These are phyloP conservation scores for Fusarium heterosporum DNA, from an alignment of 2,329 filamentous ascomycete species.

Conservation along the genomic window DNA sequence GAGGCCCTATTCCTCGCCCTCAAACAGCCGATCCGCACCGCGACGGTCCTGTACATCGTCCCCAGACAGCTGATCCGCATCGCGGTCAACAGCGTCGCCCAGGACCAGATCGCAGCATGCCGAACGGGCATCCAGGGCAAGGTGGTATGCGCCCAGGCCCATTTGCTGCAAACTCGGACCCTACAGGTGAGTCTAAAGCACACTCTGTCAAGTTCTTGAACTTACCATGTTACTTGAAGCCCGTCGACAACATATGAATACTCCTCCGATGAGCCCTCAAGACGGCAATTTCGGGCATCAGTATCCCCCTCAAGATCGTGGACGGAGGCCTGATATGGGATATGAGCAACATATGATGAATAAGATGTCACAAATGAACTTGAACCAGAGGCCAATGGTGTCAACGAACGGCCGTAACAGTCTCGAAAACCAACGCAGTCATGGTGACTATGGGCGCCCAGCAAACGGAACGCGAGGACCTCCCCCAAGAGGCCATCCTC, in stretches of 20 bases:
- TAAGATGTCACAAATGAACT: conserved; percentile 53
- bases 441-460: conserved; percentile 46
- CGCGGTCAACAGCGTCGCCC: conserved; percentile 53
- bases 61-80: conserved; percentile 54
- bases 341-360: conserved; percentile 49
- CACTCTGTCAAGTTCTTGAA: conserved; percentile 7
- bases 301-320: conserved; percentile 39
- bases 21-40: conserved; percentile 54
- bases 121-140: conserved; percentile 49
- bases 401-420: conserved; percentile 40
- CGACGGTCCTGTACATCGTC: conserved; percentile 56
- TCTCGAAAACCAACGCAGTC: conserved; percentile 45
- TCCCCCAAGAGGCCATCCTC: conserved; percentile 51
- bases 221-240: conserved; percentile 39
- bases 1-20: conserved; percentile 58
- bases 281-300: conserved; percentile 44
- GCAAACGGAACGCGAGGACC: conserved; percentile 46
- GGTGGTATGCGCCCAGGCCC: conserved; percentile 57
- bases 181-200: conserved; percentile 51
- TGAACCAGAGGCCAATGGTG: conserved; percentile 48
- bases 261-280: conserved; percentile 47
- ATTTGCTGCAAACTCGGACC: conserved; percentile 57
- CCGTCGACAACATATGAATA: conserved; percentile 51
- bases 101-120: conserved; percentile 46
- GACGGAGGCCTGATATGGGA: conserved; percentile 40